Conservation (phyloP, 2,329 filamentous ascomycete genomes). For the Epichloe hybrida region DNA sequence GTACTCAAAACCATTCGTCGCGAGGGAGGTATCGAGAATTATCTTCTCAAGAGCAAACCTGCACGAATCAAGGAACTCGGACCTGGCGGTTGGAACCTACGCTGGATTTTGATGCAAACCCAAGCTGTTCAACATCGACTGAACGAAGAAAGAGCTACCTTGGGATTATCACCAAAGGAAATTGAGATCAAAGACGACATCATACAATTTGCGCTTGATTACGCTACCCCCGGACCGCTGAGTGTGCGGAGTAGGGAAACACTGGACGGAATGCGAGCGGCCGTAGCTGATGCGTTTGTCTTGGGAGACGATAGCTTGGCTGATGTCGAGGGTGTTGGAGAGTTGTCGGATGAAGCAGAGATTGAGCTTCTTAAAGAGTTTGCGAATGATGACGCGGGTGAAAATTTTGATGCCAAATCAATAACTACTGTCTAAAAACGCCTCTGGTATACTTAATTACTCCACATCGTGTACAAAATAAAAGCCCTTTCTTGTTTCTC, state of each 20-base stretch:
- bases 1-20: slow-evolving; percentile 68
- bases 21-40: slow-evolving; percentile 80
- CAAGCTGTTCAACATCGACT: slow-evolving; percentile 50
- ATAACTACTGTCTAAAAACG: neutral
- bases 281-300: slow-evolving; percentile 32
- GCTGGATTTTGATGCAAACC: slow-evolving; percentile 83
- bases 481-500: neutral
- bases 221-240: slow-evolving; percentile 26
- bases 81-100: slow-evolving; percentile 75
- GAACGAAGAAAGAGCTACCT: slow-evolving; percentile 44
- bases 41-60: slow-evolving; percentile 70
- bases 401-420: neutral
- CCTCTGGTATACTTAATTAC: neutral
- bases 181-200: slow-evolving; percentile 24
- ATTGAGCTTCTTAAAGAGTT: slow-evolving; percentile 17
- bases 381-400: slow-evolving; percentile 16
- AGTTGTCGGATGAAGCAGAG: slow-evolving; percentile 26
- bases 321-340: slow-evolving; percentile 25
- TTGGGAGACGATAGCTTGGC: slow-evolving; percentile 28
- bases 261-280: slow-evolving; percentile 24
- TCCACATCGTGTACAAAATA: neutral
- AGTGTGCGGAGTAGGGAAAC: slow-evolving; percentile 23
- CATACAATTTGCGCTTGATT: slow-evolving; percentile 27
- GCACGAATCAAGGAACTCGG: slow-evolving; percentile 74
- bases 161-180: slow-evolving; percentile 43